These are phyloP conservation scores for Penicillium diatomitis DNA, from an alignment of 495 filamentous ascomycete genomes.

Conservation along the genomic window DNA sequence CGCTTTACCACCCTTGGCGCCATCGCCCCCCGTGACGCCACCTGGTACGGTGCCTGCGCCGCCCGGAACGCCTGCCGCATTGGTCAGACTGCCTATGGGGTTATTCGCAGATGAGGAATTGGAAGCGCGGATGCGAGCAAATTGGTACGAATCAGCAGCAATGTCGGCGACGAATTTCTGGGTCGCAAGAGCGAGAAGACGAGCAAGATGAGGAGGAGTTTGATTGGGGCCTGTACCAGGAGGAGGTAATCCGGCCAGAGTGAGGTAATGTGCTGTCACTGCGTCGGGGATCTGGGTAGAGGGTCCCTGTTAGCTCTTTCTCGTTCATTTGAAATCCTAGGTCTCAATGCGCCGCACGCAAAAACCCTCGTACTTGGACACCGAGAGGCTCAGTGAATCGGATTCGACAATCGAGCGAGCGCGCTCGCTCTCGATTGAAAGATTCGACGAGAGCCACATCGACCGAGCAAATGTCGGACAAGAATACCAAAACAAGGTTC, in stretches of 20 bases:
- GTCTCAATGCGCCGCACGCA: too few species aligned
- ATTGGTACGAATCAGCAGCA: constrained; percentile 95
- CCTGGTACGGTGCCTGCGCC: constrained; percentile 44
- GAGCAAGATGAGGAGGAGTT: constrained; percentile 79
- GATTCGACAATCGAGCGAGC: too few species aligned
- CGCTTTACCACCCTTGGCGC: constrained; percentile 53
- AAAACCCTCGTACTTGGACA: too few species aligned
- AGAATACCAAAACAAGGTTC: background rate
- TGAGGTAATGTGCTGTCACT: constrained; percentile 96
- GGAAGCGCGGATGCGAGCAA: constrained; percentile 83
- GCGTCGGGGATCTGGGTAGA: constrained; percentile 80
- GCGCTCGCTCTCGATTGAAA: too few species aligned
- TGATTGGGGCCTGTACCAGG: constrained; percentile 69
- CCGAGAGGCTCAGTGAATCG: too few species aligned
- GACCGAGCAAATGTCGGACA: too few species aligned
- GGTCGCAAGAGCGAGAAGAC: constrained; percentile 87
- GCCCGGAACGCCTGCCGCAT: constrained; percentile 59
- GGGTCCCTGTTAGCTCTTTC: constrained; percentile 10
- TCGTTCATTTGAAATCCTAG: background rate
- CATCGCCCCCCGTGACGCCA: constrained; percentile 43
- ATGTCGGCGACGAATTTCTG: constrained; percentile 98
- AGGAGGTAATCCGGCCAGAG: constrained; percentile 84
- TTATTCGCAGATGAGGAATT: constrained; percentile 79
- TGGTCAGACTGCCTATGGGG: constrained; percentile 77
- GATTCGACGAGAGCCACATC: too few species aligned